Base-by-base conservation (phyloP, 768 basidiomycete genomes). In the Tricholoma bakamatsutake region DNA sequence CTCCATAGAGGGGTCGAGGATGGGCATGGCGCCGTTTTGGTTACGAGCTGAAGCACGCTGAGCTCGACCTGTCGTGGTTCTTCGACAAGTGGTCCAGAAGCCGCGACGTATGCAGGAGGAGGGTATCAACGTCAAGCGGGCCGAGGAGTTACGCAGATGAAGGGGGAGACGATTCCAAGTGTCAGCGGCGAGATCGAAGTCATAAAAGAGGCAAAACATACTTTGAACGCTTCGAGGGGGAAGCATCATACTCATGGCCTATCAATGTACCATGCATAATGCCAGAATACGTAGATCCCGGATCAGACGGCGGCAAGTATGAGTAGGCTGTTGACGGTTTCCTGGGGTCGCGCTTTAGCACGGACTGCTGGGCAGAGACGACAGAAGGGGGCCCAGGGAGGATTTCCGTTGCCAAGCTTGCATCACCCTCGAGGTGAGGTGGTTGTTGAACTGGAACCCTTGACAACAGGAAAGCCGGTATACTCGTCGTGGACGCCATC, bases 281-380 rank as follows among this genome's bases (percentile, higher is more conserved):
- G 57, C 85, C 88, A 68, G 87, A 83, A 76, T 90, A 93, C 24
- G 90, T 93, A 63, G 91, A 87, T 66, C 91, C 90, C 59, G 91
- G 91, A 78, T 93, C 91, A 65, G 84, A 83, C 59, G 82, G 73
- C 47, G 90, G 90, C 67, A 93, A 78, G 77, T 92, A 93, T 59
- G 91, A 91, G 71, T 83, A 77, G 57, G 79, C 72, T 61, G 79
- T 74, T 60, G 79, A 70, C 51, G 86, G 82, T 73, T 92, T 90
- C 76, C 80, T 89, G 65, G 84, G 84, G 76, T 93, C 90, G 67
- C 87, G 84, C 75, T 86, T 88, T 66, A 83, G 78, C 53, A 80
- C 76, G 64, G 80, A 73, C 73, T 88, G 87, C 71, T 85, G 86
- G 56, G 84, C 73, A 63, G 87, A 83, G 61, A 78, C 74, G 59